Evolutionary conservation across 768 basidiomycete genomes (phyloP).

Genomic region (Phallus indusiatus): DNA sequence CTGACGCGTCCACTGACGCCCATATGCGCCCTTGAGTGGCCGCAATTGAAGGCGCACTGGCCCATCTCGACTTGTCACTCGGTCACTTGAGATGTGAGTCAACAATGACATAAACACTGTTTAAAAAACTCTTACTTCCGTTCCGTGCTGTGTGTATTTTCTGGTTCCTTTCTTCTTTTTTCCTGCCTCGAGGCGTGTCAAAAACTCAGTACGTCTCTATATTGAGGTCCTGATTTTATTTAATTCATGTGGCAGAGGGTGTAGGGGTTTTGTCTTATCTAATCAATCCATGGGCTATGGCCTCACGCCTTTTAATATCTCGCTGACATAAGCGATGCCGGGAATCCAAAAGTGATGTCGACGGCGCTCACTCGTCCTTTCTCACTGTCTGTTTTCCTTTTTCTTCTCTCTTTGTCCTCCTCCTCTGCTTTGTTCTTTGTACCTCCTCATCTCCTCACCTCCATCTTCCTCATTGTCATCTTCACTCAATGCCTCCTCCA

Average conservation of each 20-base stretch:
- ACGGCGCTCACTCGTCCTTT: not conserved
- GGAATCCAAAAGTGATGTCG: constrained; percentile 1
- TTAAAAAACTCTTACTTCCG: not conserved
- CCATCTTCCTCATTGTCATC: not conserved
- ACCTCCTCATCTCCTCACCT: not conserved
- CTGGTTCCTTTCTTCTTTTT: not conserved
- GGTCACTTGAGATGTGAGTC: not conserved
- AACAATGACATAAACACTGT: not conserved
- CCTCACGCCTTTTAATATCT: not conserved
- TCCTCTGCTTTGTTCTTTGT: not conserved
- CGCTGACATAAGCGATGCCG: not conserved
- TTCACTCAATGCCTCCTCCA: not conserved
- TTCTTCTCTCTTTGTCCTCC: not conserved
- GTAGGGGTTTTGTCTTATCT: not conserved
- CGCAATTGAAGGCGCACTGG: not conserved
- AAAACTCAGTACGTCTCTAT: not conserved
- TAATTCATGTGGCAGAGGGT: not conserved
- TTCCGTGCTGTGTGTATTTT: no score
- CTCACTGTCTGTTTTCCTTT: no score
- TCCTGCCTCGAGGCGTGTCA: not conserved
- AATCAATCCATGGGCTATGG: not conserved
- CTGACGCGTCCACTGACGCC: not conserved
- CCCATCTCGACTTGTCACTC: no score
- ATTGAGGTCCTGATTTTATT: not conserved
- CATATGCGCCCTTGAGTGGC: not conserved